Evolutionary conservation across 805 yeast species (phyloP).

Genomic region (Cyberlindnera mississippiensis): DNA sequence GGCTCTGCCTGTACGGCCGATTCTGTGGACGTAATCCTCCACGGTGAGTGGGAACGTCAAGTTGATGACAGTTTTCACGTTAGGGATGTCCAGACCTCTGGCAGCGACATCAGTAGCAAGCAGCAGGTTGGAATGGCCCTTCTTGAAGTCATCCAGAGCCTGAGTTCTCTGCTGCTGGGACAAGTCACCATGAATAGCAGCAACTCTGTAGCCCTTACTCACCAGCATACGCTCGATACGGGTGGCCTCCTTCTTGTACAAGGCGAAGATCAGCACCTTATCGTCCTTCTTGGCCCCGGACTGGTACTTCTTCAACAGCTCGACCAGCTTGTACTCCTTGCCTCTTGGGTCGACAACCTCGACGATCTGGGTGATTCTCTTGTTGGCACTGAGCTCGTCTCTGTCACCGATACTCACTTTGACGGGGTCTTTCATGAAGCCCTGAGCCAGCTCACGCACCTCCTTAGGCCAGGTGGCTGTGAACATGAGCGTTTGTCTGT

Average conservation of each 20-base stretch:
- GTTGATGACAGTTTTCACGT: conserved; percentile 92
- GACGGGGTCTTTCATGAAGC: conserved; percentile 82
- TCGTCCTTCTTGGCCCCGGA: conserved; percentile 64
- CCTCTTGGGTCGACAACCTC: conserved; percentile 82
- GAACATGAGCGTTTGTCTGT: conserved; percentile 93
- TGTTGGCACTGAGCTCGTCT: conserved; percentile 92
- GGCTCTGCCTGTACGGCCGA: conserved; percentile 98
- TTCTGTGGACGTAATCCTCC: conserved; percentile 95
- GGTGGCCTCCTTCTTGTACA: conserved; percentile 94
- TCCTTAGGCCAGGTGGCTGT: conserved; percentile 99
- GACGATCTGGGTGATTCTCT: conserved; percentile 87
- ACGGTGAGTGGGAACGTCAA: conserved; percentile 94
- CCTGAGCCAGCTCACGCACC: conserved; percentile 85
- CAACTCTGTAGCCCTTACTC: conserved; percentile 72
- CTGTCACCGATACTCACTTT: conserved; percentile 91
- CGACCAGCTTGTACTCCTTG: conserved; percentile 69
- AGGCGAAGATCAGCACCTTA: conserved; percentile 85
- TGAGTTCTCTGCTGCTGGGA: conserved; percentile 87
- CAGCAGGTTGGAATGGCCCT: conserved; percentile 68
- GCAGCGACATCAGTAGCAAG: conserved; percentile 99
- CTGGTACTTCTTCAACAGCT: conserved; percentile 70
- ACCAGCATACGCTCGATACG: conserved; percentile 76
- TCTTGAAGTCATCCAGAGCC: conserved; percentile 81
- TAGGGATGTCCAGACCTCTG: conserved; percentile 95
- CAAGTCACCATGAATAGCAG: conserved; percentile 96